Percentiles rank a stretch among this genome's conserved stretches.
phyloP scores from a whole-genome alignment of 164 flowering plant species.

The Stephania cephalantha region DNA sequence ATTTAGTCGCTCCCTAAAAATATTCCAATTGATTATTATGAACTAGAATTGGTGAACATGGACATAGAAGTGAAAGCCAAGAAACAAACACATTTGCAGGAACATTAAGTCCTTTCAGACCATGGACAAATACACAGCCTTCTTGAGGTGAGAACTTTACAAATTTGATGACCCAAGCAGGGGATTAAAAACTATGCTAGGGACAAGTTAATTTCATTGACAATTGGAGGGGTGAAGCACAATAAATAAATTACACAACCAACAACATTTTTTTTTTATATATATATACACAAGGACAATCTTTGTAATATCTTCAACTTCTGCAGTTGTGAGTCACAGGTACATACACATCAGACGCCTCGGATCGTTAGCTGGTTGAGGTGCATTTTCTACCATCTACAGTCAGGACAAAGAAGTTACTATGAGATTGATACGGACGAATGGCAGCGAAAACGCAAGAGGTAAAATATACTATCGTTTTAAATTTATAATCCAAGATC shows the following conservation, averaged over 20 bases:
- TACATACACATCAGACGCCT: slow-evolving; percentile 40
- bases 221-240: background rate
- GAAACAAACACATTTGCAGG: background rate
- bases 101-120: background rate
- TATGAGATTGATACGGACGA: too few species aligned
- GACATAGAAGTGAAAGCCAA: background rate
- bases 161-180: slow-evolving; percentile 6
- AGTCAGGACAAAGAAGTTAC: background rate
- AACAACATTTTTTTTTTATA: background rate
- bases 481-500: too few species aligned
- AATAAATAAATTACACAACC: background rate
- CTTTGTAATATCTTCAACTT: background rate
- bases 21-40: too few species aligned
- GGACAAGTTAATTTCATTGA: background rate
- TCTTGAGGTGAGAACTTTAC: background rate
- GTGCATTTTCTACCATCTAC: slow-evolving; percentile 41
- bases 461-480: too few species aligned
- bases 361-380: slow-evolving; percentile 34
- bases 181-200: slow-evolving; percentile 13
- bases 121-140: slow-evolving; percentile 6
- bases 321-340: slow-evolving; percentile 12
- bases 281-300: slow-evolving; percentile 1
- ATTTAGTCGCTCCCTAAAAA: too few species aligned
- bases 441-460: too few species aligned
- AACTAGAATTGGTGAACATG: too few species aligned